phyloP scores from a whole-genome alignment of 2,329 filamentous ascomycete genomes.

The Pseudopithomyces maydicus region DNA sequence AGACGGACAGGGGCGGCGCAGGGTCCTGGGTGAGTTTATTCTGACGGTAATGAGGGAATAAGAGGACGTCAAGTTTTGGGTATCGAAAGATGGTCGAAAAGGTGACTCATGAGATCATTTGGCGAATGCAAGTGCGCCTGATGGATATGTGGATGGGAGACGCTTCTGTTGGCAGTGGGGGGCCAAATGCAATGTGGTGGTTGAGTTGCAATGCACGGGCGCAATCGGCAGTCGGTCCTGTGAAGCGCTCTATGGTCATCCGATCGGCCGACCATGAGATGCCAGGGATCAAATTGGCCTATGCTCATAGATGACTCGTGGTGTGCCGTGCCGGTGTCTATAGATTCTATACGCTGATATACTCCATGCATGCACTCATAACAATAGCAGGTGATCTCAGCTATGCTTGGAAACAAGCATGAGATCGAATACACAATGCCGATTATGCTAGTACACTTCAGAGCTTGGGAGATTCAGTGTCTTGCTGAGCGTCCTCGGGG shows the following conservation, averaged over 20 bases:
- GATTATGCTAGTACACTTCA: slow-evolving; percentile 11
- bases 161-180: not conserved
- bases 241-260: not conserved
- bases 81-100: not conserved
- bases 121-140: not conserved
- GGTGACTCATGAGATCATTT: not conserved
- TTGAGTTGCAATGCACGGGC: not conserved
- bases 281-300: not conserved
- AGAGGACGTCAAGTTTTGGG: not conserved
- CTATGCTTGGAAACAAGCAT: not conserved
- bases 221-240: not conserved
- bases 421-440: not conserved
- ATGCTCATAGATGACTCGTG: not conserved
- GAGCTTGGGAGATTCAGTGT: slow-evolving; percentile 27
- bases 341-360: not conserved
- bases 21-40: not conserved
- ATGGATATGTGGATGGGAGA: not conserved
- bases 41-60: not conserved
- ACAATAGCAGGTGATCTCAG: not conserved
- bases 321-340: not conserved
- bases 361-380: not conserved
- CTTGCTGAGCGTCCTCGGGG: slow-evolving; percentile 22
- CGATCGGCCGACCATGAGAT: not conserved
- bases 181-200: not conserved
- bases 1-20: not conserved